phyloP scores from a whole-genome alignment of 139 green algal species.

The Axilococcus clingmanii region DNA sequence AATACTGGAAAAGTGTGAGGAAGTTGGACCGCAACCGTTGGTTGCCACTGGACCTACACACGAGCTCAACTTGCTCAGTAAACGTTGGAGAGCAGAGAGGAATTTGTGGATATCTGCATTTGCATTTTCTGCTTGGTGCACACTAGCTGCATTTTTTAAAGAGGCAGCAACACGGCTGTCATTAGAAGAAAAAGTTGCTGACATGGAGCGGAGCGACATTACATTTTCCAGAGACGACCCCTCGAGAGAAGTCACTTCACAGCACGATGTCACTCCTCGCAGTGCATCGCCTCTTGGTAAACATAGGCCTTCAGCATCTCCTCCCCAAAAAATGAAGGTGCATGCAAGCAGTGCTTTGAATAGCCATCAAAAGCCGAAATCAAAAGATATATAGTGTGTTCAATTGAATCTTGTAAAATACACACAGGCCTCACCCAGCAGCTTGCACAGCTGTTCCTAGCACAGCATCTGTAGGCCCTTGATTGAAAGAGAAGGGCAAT shows the following conservation, averaged over 20 bases:
- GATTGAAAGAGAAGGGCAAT: conserved; percentile 29
- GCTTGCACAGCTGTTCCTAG: conserved; percentile 9
- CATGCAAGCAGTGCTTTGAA: no score
- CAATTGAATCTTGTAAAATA: no score
- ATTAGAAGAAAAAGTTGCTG: conserved; percentile 14
- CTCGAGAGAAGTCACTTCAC: conserved; percentile 18
- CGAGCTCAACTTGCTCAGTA: conserved; percentile 22
- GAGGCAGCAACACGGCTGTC: conserved; percentile 14
- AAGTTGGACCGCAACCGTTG: background rate
- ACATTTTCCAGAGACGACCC: background rate
- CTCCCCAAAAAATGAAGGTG: no score
- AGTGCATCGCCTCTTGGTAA: background rate
- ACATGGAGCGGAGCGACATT: conserved; percentile 9
- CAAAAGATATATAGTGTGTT: no score
- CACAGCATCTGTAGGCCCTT: conserved; percentile 24
- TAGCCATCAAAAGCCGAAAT: no score
- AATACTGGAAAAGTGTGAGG: no score
- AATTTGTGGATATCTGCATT: conserved; percentile 37
- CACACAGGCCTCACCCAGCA: no score
- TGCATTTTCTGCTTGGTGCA: conserved; percentile 7
- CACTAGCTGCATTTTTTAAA: conserved; percentile 20
- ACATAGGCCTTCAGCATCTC: background rate
- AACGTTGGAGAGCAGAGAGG: conserved; percentile 40
- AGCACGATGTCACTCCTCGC: background rate
- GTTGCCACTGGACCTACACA: conserved; percentile 16